phyloP scores from a whole-genome alignment of 1,284 basidiomycete genomes.

The Ustanciosporium gigantosporum region DNA sequence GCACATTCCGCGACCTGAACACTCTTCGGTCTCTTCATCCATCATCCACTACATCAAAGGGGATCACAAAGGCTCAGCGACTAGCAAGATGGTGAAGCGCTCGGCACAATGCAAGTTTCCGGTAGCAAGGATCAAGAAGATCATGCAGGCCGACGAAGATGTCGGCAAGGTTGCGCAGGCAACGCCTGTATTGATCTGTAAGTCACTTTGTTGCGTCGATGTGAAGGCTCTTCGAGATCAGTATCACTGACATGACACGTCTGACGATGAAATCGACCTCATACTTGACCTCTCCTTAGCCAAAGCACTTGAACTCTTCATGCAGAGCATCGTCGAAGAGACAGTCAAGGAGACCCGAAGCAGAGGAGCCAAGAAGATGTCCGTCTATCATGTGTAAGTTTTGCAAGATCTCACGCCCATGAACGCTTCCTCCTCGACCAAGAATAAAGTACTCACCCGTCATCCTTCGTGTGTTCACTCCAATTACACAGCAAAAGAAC shows the following conservation, averaged over 20 bases:
- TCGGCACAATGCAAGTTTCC: constrained; percentile 57
- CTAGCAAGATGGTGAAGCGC: constrained; percentile 51
- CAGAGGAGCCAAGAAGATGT: constrained; percentile 84
- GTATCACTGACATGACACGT: neutral
- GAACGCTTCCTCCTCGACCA: no score
- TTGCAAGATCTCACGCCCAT: no score
- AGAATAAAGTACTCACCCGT: no score
- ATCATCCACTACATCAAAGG: no score
- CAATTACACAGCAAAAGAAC: constrained; percentile 90
- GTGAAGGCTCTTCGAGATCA: neutral
- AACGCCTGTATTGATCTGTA: constrained; percentile 95
- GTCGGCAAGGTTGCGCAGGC: constrained; percentile 98
- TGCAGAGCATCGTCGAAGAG: constrained; percentile 82
- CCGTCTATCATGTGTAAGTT: constrained; percentile 89
- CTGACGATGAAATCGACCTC: neutral
- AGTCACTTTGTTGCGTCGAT: constrained; percentile 63
- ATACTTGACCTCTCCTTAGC: constrained; percentile 67
- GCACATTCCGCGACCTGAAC: no score
- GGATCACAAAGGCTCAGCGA: no score
- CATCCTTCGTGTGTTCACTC: constrained; percentile 2
- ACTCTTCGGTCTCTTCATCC: no score
- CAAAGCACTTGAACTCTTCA: constrained; percentile 92
- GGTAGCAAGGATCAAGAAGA: constrained; percentile 91
- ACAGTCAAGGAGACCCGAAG: constrained; percentile 78
- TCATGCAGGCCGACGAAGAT: constrained; percentile 99